Evolutionary conservation across 345 rosid species (phyloP), one percentile per base, ranked within the genome.

Genomic region (Rubroshorea leprosula): DNA sequence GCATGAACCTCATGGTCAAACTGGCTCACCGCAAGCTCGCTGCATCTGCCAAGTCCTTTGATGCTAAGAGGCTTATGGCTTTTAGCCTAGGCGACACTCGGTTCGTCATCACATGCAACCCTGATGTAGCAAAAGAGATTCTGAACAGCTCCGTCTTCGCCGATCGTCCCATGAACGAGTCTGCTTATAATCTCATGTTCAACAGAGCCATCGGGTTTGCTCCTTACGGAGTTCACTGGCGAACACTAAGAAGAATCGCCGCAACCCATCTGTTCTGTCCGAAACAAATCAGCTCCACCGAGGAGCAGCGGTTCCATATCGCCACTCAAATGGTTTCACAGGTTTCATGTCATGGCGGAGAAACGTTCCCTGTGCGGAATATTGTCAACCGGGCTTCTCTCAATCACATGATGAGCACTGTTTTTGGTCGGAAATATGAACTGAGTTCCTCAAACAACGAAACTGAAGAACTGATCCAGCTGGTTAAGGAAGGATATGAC

Each of bases 91-190:
- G 80, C 25, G 56, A 78, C 5, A 69, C 82, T 0, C 80, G 77
- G 0, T 73, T 65, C 1, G 79, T 83, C 64, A 78, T 84, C 12
- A 55, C 97, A 27, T 85, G 93, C n/a, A 81, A 85, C 23, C 89
- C 91, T 2, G 52, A 44, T 14, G 82, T 57, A 8, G 90, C 97
- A 25, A 78, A 77, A 0, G 97, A 90, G 76, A 79, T 90, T 71
- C 63, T 90, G 59, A 73, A 76, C 29, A 83, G 94, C 0, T 68
- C 80, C 23, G 68, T 64, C 61, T 90, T 90, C 45, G 83, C 94
- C 22, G 80, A 85, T 81, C 91, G 96, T 54, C 97, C 96, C 1
- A 54, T 90, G 58, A 90, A 90, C 65, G 79, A 65, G 64, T 83
- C 97, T 2, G 97, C 91, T 21, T 68, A 71, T 29, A 74, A 76